Evolutionary conservation across 345 rosid genomes (phyloP).

Genomic region (Passiflora organensis): DNA sequence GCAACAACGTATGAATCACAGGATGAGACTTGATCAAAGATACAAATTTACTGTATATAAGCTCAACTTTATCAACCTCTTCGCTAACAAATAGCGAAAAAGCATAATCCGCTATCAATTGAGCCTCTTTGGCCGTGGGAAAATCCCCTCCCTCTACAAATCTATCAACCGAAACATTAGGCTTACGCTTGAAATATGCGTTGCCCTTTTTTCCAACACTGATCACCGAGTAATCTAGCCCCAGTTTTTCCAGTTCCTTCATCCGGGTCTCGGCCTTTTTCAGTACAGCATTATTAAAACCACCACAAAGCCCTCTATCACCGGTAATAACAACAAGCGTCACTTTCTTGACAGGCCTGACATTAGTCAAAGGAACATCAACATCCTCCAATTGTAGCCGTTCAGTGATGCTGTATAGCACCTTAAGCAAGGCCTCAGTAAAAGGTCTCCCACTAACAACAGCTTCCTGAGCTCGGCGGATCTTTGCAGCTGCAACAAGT

Average conservation of each 20-base stretch:
- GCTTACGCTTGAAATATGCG: slow-evolving; percentile 56
- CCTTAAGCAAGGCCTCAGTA: slow-evolving; percentile 47
- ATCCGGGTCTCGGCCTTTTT: slow-evolving; percentile 53
- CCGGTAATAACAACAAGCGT: slow-evolving; percentile 62
- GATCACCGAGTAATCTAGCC: slow-evolving; percentile 55
- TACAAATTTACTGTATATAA: slow-evolving; percentile 73
- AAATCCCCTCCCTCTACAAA: slow-evolving; percentile 52
- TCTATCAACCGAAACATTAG: slow-evolving; percentile 38
- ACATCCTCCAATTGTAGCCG: slow-evolving; percentile 53
- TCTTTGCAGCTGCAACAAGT: slow-evolving; percentile 72
- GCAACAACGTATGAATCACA: slow-evolving; percentile 60
- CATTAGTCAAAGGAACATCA: slow-evolving; percentile 57
- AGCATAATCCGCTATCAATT: slow-evolving; percentile 69
- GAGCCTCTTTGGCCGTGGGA: slow-evolving; percentile 79
- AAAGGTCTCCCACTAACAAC: slow-evolving; percentile 75
- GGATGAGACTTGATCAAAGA: slow-evolving; percentile 77
- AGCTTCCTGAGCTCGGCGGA: slow-evolving; percentile 85
- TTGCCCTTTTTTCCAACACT: slow-evolving; percentile 87
- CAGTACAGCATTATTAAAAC: slow-evolving; percentile 65
- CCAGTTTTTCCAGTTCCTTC: slow-evolving; percentile 49
- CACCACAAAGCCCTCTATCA: slow-evolving; percentile 80
- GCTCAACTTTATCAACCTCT: slow-evolving; percentile 87
- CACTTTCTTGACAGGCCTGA: slow-evolving; percentile 74
- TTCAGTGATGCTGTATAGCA: slow-evolving; percentile 48
- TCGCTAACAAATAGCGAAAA: slow-evolving; percentile 65